Evolutionary conservation across 495 filamentous ascomycete genomes (phyloP).

Genomic region (Penicillium turbatum): DNA sequence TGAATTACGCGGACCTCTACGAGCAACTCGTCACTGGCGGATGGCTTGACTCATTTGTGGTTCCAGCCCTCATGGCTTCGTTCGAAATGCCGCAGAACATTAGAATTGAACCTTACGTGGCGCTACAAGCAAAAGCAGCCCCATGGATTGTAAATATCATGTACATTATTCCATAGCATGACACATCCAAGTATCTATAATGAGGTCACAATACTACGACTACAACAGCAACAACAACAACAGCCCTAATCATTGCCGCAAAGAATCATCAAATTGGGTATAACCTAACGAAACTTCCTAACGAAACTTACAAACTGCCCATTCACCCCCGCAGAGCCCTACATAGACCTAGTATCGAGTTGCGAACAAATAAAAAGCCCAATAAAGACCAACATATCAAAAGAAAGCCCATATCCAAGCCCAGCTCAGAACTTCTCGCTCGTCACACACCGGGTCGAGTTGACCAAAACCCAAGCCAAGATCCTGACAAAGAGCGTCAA

Average conservation of each 20-base stretch:
- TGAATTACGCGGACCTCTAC: no score
- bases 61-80: no score
- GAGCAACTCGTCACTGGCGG: no score
- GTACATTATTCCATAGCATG: no score
- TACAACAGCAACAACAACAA: no score
- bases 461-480: conserved; percentile 40
- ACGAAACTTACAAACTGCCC: neutral
- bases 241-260: neutral
- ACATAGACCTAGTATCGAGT: neutral
- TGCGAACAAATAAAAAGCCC: neutral
- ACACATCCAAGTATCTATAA: no score
- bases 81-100: no score
- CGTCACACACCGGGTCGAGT: conserved; percentile 34
- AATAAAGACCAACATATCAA: neutral
- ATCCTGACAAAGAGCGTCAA: conserved; percentile 36
- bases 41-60: no score
- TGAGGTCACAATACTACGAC: no score
- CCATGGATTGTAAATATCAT: no score
- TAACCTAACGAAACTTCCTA: neutral
- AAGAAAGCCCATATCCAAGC: neutral
- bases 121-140: no score
- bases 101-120: no score
- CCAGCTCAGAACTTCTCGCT: conserved; percentile 38
- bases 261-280: conserved; percentile 12
- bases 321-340: neutral